A percentile compares a stretch with the other conserved stretches of the same genome.
phyloP scores from a whole-genome alignment of 2,329 filamentous ascomycete species.

The Hypomyces rosellus region DNA sequence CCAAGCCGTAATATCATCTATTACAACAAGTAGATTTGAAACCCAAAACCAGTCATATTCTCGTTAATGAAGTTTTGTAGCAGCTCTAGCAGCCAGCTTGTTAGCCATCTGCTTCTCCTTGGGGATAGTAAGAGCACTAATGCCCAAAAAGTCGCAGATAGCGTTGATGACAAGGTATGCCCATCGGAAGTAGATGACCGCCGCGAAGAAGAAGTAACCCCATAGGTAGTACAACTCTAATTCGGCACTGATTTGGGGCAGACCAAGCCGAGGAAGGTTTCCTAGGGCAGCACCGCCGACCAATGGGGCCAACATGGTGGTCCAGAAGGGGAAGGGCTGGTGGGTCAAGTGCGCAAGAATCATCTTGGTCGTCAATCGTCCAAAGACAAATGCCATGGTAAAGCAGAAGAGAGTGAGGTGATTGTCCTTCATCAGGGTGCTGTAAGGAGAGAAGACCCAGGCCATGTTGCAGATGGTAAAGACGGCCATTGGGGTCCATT shows the following conservation, averaged over 20 bases:
- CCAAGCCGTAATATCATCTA: too few species aligned
- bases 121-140: constrained; percentile 88
- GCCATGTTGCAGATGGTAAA: constrained; percentile 68
- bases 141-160: constrained; percentile 87
- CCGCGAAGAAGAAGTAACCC: constrained; percentile 74
- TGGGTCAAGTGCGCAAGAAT: constrained; percentile 91
- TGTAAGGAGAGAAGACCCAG: constrained; percentile 89
- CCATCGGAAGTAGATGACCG: constrained; percentile 88
- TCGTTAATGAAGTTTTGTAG: constrained; percentile 30
- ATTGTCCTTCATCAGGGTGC: constrained; percentile 73
- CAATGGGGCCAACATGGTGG: constrained; percentile 79
- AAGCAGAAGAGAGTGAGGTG: constrained; percentile 87
- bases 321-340: constrained; percentile 97
- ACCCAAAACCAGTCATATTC: neutral
- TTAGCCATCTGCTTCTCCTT: constrained; percentile 53
- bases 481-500: constrained; percentile 87
- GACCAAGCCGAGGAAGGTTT: constrained; percentile 73
- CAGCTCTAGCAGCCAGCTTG: constrained; percentile 32
- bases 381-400: constrained; percentile 95
- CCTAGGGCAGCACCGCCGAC: constrained; percentile 76
- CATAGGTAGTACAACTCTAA: constrained; percentile 77
- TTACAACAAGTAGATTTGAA: neutral
- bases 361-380: constrained; percentile 97
- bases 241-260: constrained; percentile 57
- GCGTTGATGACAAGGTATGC: constrained; percentile 82